Evolutionary conservation across 2,329 filamentous ascomycete genomes (phyloP).

Genomic region (Pezicula radicicola): DNA sequence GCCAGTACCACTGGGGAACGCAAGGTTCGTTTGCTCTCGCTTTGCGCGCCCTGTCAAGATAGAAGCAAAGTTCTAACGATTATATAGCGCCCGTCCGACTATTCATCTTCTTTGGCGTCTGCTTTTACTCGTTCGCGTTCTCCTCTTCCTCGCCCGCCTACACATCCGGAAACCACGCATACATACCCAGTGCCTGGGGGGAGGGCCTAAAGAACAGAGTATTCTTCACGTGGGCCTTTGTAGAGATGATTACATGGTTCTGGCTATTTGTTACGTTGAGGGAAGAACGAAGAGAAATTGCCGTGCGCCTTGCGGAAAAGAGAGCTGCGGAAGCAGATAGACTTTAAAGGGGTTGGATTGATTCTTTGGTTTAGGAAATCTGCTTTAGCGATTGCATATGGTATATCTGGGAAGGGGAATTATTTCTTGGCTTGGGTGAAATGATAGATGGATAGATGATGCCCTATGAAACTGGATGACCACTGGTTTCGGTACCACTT

Average conservation of each 20-base stretch:
- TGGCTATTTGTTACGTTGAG: conserved; percentile 74
- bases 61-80: neutral
- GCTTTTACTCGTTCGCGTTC: conserved; percentile 65
- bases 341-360: conserved; percentile 13
- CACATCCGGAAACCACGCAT: conserved; percentile 31
- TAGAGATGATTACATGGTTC: conserved; percentile 84
- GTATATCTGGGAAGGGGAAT: neutral
- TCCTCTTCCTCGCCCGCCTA: conserved; percentile 48
- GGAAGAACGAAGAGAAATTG: conserved; percentile 52
- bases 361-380: neutral
- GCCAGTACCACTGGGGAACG: conserved; percentile 58
- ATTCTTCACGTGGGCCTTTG: conserved; percentile 79
- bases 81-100: conserved; percentile 58
- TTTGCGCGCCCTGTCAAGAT: conserved; percentile 43
- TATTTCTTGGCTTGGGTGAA: neutral
- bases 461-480: too few relatives aligned
- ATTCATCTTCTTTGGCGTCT: conserved; percentile 56
- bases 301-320: conserved; percentile 25
- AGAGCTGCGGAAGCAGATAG: conserved; percentile 33
- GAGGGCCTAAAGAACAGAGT: conserved; percentile 79
- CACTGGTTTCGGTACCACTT: too few relatives aligned
- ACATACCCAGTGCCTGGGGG: conserved; percentile 43
- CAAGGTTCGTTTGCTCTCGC: conserved; percentile 60
- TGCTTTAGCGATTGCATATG: neutral
- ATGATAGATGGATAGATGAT: neutral